These are phyloP conservation scores for Pseudofabraea citricarpa DNA, from an alignment of 2,329 filamentous ascomycete genomes.

Conservation along the genomic window DNA sequence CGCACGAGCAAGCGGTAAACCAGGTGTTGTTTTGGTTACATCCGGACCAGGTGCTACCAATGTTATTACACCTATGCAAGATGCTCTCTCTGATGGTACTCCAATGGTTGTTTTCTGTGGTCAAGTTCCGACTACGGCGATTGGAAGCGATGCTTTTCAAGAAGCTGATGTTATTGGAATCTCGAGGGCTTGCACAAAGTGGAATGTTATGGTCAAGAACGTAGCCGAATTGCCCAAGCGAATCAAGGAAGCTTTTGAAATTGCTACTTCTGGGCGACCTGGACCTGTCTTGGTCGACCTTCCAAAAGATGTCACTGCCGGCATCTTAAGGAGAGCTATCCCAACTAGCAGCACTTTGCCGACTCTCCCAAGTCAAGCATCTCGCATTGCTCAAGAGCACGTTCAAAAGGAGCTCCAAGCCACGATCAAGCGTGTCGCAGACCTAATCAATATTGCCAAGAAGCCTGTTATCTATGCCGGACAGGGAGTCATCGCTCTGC, in stretches of 20 bases:
- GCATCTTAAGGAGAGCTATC: slow-evolving; percentile 77
- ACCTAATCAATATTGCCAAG: slow-evolving; percentile 82
- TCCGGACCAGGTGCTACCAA: slow-evolving; percentile 97
- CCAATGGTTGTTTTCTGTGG: slow-evolving; percentile 95
- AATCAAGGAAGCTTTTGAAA: slow-evolving; percentile 98
- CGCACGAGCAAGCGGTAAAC: slow-evolving; percentile 86
- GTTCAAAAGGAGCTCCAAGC: slow-evolving; percentile 66
- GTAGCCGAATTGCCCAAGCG: slow-evolving; percentile 86
- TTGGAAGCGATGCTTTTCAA: slow-evolving; percentile 95
- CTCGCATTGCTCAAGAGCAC: slow-evolving; percentile 70
- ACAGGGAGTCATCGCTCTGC: slow-evolving; percentile 76
- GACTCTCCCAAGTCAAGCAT: slow-evolving; percentile 79
- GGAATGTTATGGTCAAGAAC: slow-evolving; percentile 98
- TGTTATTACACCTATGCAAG: slow-evolving; percentile 92
- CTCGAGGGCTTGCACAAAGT: slow-evolving; percentile 92
- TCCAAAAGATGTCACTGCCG: slow-evolving; percentile 92
- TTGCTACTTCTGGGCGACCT: slow-evolving; percentile 88
- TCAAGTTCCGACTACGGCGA: slow-evolving; percentile 84
- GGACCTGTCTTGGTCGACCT: slow-evolving; percentile 94
- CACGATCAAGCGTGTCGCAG: slow-evolving; percentile 72
- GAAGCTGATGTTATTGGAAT: slow-evolving; percentile 94
- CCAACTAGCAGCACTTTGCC: slow-evolving; percentile 58
- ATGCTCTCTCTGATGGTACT: slow-evolving; percentile 91
- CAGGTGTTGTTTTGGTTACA: slow-evolving; percentile 93
- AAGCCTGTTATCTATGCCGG: slow-evolving; percentile 95